Conservation (phyloP, 2,329 filamentous ascomycete genomes). For the Fusarium sp. region DNA sequence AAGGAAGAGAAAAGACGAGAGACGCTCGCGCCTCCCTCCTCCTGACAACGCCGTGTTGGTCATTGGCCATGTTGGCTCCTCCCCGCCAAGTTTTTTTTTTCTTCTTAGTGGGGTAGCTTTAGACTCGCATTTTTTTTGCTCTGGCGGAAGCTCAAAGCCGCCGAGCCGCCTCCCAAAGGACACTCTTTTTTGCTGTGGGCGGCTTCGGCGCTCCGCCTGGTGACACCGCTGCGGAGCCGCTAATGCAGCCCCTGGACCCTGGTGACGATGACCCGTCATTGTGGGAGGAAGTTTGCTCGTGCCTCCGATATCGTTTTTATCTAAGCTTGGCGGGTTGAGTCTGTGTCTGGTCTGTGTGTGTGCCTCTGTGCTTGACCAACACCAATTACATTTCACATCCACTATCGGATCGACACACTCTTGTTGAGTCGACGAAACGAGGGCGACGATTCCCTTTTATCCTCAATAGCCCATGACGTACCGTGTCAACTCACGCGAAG, state of each 20-base stretch:
- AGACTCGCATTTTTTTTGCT: constrained; percentile 4
- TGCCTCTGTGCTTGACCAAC: constrained; percentile 22
- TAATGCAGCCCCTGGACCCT: constrained; percentile 32
- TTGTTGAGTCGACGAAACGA: not conserved
- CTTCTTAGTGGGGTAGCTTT: constrained; percentile 21
- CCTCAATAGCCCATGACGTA: not conserved
- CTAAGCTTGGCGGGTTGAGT: not conserved
- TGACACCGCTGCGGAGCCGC: constrained; percentile 1
- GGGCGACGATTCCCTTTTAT: not conserved
- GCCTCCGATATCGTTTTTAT: constrained; percentile 38
- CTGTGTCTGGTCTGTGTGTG: not conserved
- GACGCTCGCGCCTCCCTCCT: not conserved
- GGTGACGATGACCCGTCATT: constrained; percentile 10
- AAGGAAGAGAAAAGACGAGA: constrained; percentile 28
- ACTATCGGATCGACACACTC: not conserved
- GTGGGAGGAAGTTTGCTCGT: not conserved
- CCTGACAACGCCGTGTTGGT: constrained; percentile 40
- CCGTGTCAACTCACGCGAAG: not conserved
- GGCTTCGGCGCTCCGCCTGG: constrained; percentile 24
- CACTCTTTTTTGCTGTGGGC: constrained; percentile 4
- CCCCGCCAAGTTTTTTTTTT: constrained; percentile 29
- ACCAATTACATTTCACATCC: constrained; percentile 26
- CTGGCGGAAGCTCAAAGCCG: constrained; percentile 27
- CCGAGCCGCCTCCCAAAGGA: constrained; percentile 9
- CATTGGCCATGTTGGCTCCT: constrained; percentile 33